Percentiles rank a stretch among this genome's conserved stretches.
phyloP scores from a whole-genome alignment of 768 basidiomycete species.

The Boletus sensibilis region DNA sequence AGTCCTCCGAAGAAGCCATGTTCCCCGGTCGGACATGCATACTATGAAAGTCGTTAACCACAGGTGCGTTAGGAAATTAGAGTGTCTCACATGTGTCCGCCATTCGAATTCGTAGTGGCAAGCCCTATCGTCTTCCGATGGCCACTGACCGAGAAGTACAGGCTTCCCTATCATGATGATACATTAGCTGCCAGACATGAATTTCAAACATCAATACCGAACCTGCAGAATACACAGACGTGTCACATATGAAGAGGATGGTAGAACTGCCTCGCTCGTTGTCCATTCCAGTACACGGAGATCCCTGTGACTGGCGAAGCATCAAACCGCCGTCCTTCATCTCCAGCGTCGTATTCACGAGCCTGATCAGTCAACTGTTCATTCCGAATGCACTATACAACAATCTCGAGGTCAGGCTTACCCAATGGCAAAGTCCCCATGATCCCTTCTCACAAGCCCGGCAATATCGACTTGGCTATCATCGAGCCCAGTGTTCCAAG shows the following conservation, averaged over 20 bases:
- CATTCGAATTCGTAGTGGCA: conserved; percentile 85
- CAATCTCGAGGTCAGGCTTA: conserved; percentile 25
- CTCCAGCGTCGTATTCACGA: conserved; percentile 60
- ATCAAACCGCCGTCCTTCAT: conserved; percentile 53
- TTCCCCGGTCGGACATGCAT: conserved; percentile 71
- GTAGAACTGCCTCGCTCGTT: conserved; percentile 56
- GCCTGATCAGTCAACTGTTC: conserved; percentile 8
- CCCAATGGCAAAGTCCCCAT: conserved; percentile 75
- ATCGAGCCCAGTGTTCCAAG: conserved; percentile 56
- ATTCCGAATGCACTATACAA: too few relatives aligned
- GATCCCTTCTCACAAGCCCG: conserved; percentile 58
- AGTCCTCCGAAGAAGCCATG: conserved; percentile 48
- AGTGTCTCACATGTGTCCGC: conserved; percentile 66
- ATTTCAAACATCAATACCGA: neutral
- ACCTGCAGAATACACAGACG: conserved; percentile 56
- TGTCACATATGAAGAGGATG: conserved; percentile 78
- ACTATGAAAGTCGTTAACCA: conserved; percentile 35
- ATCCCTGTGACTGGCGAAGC: conserved; percentile 60
- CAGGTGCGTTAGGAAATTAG: too few relatives aligned
- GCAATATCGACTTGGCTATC: conserved; percentile 50
- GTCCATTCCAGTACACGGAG: conserved; percentile 51
- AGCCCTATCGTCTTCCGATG: conserved; percentile 56
- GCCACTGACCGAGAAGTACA: conserved; percentile 62
- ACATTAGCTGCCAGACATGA: neutral
- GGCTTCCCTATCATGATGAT: conserved; percentile 40